phyloP scores from a whole-genome alignment of 225 moss, liverwort and hornwort species.

The Ulota crispa region DNA sequence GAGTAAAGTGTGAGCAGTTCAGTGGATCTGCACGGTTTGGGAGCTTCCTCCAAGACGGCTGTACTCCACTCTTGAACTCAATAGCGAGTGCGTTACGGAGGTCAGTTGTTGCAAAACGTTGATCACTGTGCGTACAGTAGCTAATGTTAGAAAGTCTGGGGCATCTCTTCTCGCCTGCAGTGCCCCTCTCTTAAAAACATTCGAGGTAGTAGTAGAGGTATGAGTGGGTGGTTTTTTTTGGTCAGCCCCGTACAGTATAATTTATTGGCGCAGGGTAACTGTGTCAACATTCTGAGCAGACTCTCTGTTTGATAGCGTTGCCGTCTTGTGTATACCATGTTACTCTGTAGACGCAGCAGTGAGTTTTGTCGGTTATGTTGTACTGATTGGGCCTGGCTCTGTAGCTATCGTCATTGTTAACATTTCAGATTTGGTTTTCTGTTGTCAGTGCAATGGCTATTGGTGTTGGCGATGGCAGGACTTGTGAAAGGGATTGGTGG shows the following conservation, averaged over 20 bases:
- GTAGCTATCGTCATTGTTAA: too few relatives aligned
- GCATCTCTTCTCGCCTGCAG: constrained; percentile 23
- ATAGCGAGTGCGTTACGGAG: background rate
- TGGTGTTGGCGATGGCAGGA: too few relatives aligned
- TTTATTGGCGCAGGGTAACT: constrained; percentile 21
- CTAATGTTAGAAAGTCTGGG: constrained; percentile 17
- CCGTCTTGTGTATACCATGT: background rate
- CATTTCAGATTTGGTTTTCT: too few relatives aligned
- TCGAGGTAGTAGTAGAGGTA: constrained; percentile 34
- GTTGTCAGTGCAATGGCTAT: too few relatives aligned
- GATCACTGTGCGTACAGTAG: constrained; percentile 1
- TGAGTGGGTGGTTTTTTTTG: constrained; percentile 36
- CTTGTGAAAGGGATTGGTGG: too few relatives aligned
- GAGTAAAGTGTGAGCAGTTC: too few relatives aligned
- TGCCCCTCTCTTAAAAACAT: constrained; percentile 6
- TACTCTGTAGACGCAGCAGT: background rate
- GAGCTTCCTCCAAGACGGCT: too few relatives aligned
- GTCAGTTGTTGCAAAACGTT: background rate
- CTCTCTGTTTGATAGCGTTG: background rate
- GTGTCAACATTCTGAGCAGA: constrained; percentile 17
- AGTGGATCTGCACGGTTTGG: too few relatives aligned
- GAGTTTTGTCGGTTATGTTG: background rate
- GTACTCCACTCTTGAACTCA: background rate
- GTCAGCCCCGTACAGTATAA: constrained; percentile 37
- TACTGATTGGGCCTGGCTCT: background rate